These are phyloP conservation scores for Colletotrichum lupini DNA, from an alignment of 2,329 filamentous ascomycete species.

Conservation along the genomic window DNA sequence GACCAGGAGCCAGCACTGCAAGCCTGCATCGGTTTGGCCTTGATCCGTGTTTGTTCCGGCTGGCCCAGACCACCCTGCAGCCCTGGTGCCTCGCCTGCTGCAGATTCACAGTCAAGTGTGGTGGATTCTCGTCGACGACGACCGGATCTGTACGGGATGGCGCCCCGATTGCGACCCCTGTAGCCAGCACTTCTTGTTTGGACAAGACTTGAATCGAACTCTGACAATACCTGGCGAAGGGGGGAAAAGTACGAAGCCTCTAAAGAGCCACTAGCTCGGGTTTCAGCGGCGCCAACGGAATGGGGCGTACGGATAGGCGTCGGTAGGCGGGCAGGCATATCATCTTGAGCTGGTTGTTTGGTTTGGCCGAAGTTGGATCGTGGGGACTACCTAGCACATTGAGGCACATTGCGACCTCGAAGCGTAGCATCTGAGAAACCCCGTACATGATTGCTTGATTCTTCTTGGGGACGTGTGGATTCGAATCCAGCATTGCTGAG, in stretches of 20 bases:
- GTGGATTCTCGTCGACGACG: constrained; percentile 1
- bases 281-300: constrained; percentile 20
- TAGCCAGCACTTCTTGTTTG: neutral
- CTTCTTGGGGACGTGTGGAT: neutral
- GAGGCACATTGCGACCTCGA: neutral
- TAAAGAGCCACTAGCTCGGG: constrained; percentile 18
- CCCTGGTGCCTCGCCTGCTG: constrained; percentile 3
- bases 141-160: constrained; percentile 16
- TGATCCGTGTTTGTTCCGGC: constrained; percentile 27
- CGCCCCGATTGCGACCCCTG: constrained; percentile 13
- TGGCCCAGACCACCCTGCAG: constrained; percentile 20
- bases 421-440: neutral
- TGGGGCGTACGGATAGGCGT: constrained; percentile 2
- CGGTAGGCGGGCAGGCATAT: neutral
- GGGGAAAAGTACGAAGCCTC: neutral
- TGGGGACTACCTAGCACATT: neutral
- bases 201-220: constrained; percentile 6
- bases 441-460: constrained; percentile 1
- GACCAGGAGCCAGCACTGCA: constrained; percentile 10
- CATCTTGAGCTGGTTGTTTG: neutral
- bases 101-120: neutral
- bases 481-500: neutral
- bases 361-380: neutral
- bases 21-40: constrained; percentile 20
- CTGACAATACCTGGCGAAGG: neutral